Conservation (phyloP, 2,329 filamentous ascomycete species). For the Trichoderma pleuroti region DNA sequence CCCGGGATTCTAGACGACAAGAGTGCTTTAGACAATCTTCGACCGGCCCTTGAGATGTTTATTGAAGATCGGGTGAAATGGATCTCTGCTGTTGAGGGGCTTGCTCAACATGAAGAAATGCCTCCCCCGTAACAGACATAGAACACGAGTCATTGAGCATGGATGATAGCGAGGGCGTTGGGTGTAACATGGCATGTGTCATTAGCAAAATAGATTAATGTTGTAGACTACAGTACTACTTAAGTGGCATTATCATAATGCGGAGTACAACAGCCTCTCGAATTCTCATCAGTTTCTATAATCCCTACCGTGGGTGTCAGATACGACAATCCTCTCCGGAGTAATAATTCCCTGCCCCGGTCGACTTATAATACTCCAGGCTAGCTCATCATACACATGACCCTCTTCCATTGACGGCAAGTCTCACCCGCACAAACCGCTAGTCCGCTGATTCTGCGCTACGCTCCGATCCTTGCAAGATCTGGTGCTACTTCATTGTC, state of each 20-base stretch:
- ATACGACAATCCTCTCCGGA: background rate
- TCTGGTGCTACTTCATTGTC: background rate
- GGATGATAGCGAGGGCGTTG: background rate
- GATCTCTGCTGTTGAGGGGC: background rate
- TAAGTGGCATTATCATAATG: background rate
- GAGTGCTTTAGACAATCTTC: background rate
- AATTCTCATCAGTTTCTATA: background rate
- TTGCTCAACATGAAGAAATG: background rate
- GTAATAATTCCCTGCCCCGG: background rate
- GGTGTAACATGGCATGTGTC: background rate
- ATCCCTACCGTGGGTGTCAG: background rate
- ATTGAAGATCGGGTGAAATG: background rate
- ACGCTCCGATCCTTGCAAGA: background rate
- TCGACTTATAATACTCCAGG: background rate
- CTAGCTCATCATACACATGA: background rate
- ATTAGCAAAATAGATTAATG: background rate
- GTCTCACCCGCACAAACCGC: background rate
- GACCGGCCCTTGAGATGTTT: background rate
- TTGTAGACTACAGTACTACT: background rate
- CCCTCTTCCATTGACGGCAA: background rate
- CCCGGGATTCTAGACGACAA: background rate
- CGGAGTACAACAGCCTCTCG: background rate
- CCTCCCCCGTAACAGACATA: background rate
- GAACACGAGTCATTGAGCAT: background rate
- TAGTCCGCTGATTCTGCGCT: background rate